A percentile compares a stretch with the other conserved stretches of the same genome.
These are phyloP conservation scores for Earliella scabrosa DNA, from an alignment of 1,284 basidiomycete genomes.

Conservation along the genomic window DNA sequence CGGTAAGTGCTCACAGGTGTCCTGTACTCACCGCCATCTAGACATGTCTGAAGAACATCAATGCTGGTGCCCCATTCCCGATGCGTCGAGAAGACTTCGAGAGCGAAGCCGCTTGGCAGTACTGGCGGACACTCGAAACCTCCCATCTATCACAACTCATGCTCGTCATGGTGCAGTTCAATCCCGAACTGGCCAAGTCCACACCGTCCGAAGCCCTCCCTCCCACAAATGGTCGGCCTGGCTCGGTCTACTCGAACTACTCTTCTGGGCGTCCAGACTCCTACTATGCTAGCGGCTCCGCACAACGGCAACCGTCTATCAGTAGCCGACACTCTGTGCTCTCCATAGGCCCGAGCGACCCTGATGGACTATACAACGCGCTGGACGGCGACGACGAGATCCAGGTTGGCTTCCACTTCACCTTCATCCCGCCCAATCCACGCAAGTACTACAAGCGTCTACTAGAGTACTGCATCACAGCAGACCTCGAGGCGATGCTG, in stretches of 20 bases:
- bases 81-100: conserved; percentile 88
- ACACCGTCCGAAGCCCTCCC: conserved; percentile 59
- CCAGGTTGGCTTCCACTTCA: conserved; percentile 74
- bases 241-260: conserved; percentile 51
- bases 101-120: conserved; percentile 78
- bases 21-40: conserved; percentile 38
- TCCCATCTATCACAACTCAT: conserved; percentile 87
- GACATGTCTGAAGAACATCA: conserved; percentile 92
- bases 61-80: conserved; percentile 83
- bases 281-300: conserved; percentile 37
- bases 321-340: conserved; percentile 68
- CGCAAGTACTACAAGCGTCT: conserved; percentile 85
- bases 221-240: conserved; percentile 53
- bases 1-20: not conserved
- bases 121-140: conserved; percentile 88
- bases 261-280: conserved; percentile 37
- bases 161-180: conserved; percentile 85
- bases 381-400: conserved; percentile 69
- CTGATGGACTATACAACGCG: conserved; percentile 46
- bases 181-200: conserved; percentile 87
- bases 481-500: conserved; percentile 90
- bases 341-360: conserved; percentile 35
- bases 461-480: conserved; percentile 82
- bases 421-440: conserved; percentile 91
- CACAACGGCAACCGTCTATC: conserved; percentile 58